Percentiles rank a stretch among this genome's conserved stretches.
These are phyloP conservation scores for Beta corolliflora DNA, from an alignment of 179 eudicot species.

Conservation along the genomic window DNA sequence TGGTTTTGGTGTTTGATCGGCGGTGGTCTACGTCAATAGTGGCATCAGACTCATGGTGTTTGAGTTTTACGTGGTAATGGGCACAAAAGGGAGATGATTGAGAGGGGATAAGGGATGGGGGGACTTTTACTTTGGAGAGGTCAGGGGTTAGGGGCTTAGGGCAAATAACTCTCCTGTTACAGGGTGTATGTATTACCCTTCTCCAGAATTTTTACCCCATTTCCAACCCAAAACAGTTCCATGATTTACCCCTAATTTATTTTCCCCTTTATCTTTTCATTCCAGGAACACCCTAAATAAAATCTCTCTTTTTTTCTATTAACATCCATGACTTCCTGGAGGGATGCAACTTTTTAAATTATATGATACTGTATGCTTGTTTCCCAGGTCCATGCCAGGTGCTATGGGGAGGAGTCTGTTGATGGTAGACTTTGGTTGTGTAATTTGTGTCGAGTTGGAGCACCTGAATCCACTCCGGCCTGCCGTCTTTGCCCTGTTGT, in stretches of 20 bases:
- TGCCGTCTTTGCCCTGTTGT: slow-evolving; percentile 94
- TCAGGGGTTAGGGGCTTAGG: neutral
- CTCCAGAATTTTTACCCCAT: too few species aligned
- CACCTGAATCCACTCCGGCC: slow-evolving; percentile 66
- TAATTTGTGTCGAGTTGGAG: slow-evolving; percentile 91
- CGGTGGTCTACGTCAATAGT: neutral
- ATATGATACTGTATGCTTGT: slow-evolving; percentile 12
- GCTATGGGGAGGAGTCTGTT: slow-evolving; percentile 91
- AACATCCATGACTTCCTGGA: neutral
- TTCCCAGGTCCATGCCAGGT: slow-evolving; percentile 93
- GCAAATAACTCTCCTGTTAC: neutral
- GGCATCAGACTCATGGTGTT: neutral
- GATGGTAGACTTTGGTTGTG: slow-evolving; percentile 92
- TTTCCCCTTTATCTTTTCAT: too few species aligned
- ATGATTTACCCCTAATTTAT: neutral
- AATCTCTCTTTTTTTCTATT: neutral
- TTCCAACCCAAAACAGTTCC: neutral
- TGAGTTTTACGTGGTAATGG: neutral
- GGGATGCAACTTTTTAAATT: neutral
- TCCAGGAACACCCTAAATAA: neutral
- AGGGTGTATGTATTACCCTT: neutral
- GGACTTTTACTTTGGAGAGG: neutral
- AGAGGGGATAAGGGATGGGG: neutral
- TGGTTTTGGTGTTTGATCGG: too few species aligned
- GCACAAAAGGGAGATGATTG: neutral